Evolutionary conservation across 768 basidiomycete genomes (phyloP), one percentile per base, ranked within the genome.

Genomic region (Pleurotus salmoneostramineus): DNA sequence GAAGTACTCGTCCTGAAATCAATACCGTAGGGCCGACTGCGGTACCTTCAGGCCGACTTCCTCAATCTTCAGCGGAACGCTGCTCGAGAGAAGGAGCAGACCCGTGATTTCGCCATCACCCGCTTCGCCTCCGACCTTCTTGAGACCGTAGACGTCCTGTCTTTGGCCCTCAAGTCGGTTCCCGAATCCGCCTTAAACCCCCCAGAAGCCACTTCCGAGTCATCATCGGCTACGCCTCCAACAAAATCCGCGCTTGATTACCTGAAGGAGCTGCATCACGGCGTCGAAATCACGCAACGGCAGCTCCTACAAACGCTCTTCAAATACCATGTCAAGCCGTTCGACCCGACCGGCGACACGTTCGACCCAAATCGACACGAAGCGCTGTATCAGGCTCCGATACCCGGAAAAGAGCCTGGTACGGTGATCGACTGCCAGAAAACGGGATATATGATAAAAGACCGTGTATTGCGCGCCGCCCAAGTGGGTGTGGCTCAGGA

Each of bases 291-390:
- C 74, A 98, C 96, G 5, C 90, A 96, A 64, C 89, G 92, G 52
- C 83, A 90, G 60, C 83, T 98, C 42, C 81, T 95, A 6, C 89
- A 93, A 68, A 95, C 92, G 1, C 80, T 99, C 35, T 91, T 87
- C 77, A 88, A 93, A 74, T 93, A 95, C 73, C 89, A 95, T 59
- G 85, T 98, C 70, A 92, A 88, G 58, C 85, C 90, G 1, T 97
- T 94, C 66, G 93, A 97, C 69, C 93, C 95, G 11, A 88, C 84
- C 0, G 96, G 96, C 44, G 93, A 96, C 72, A 79, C 78, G 62
- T 99, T 99, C 66, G 95, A 99, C 72, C 96, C 97, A 12, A 98
- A 98, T 72, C 74, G 77, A 34, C 96, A 98, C 66, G 97, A 99
- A 74, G 97, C 97, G 8, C 79, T 97, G 31, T 98, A 93, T 74